These are phyloP conservation scores for Penicillium atrosanguineum DNA, from an alignment of 495 filamentous ascomycete species.

Conservation along the genomic window DNA sequence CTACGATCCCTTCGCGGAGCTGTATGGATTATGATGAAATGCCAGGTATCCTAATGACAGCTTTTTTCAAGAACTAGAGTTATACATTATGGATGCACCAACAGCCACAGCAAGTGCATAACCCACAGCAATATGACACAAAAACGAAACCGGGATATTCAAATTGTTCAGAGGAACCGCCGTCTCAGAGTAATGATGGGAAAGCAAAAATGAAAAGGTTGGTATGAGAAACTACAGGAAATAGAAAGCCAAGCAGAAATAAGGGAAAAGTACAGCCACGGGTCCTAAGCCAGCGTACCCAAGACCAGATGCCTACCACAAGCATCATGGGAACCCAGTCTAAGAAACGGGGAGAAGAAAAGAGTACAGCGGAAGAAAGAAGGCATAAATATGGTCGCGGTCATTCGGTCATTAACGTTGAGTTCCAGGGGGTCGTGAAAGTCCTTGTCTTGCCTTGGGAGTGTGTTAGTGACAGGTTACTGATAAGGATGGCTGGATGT, in stretches of 20 bases:
- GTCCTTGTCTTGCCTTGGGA: constrained; percentile 42
- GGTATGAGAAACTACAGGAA: constrained; percentile 24
- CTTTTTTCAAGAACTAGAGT: neutral
- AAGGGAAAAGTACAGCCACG: constrained; percentile 14
- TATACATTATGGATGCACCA: neutral
- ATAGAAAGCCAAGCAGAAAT: constrained; percentile 9
- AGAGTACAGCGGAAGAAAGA: constrained; percentile 13
- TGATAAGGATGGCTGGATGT: neutral
- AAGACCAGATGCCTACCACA: constrained; percentile 19
- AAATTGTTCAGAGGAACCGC: neutral
- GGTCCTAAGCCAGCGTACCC: constrained; percentile 14
- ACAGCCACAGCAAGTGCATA: neutral
- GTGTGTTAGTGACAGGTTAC: neutral
- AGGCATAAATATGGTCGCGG: constrained; percentile 20
- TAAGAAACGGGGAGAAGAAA: constrained; percentile 17
- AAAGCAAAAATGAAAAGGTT: constrained; percentile 1
- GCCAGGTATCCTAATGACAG: neutral
- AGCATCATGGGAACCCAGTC: constrained; percentile 14
- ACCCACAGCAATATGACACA: neutral
- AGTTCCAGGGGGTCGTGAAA: constrained; percentile 34
- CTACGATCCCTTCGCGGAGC: constrained; percentile 23
- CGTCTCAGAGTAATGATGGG: neutral
- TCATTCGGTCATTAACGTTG: constrained; percentile 41
- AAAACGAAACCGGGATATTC: neutral
- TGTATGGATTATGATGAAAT: constrained; percentile 16